Percentiles rank a stretch among this genome's conserved stretches.
Conservation (phyloP, 2,329 filamentous ascomycete genomes). For the Lasiodiplodia citricola region DNA sequence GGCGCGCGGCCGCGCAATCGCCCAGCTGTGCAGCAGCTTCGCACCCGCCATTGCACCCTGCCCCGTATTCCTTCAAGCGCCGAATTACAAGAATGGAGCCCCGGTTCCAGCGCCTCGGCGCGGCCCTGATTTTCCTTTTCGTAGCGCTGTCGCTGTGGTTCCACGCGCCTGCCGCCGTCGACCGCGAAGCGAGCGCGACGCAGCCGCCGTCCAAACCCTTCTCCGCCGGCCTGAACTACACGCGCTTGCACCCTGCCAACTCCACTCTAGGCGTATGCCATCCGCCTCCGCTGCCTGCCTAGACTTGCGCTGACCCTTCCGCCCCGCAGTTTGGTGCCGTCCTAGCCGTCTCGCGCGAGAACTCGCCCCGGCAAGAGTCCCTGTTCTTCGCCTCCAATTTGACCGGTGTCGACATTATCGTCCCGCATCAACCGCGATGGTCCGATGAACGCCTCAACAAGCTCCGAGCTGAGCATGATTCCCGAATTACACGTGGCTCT, state of each 20-base stretch:
- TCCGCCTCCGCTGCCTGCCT: neutral
- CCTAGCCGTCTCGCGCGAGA: slow-evolving; percentile 43
- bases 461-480: slow-evolving; percentile 36
- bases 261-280: slow-evolving; percentile 32
- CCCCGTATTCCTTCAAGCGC: slow-evolving; percentile 18
- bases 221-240: slow-evolving; percentile 22
- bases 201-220: slow-evolving; percentile 12
- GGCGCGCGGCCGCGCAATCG: neutral
- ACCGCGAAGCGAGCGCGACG: slow-evolving; percentile 3
- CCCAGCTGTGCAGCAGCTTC: neutral
- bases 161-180: slow-evolving; percentile 3
- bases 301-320: neutral
- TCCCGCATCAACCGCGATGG: slow-evolving; percentile 47
- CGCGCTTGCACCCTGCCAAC: slow-evolving; percentile 30
- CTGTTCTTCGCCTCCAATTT: slow-evolving; percentile 46
- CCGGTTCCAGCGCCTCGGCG: slow-evolving; percentile 24
- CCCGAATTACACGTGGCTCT: slow-evolving; percentile 42
- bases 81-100: slow-evolving; percentile 12
- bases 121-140: slow-evolving; percentile 17
- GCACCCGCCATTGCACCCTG: neutral
- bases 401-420: slow-evolving; percentile 44
- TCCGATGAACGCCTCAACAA: slow-evolving; percentile 39
- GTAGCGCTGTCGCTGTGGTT: slow-evolving; percentile 21
- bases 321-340: slow-evolving; percentile 44
- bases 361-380: slow-evolving; percentile 40